Evolutionary conservation across 306 rosid genomes (phyloP).

Genomic region (Fragaria iinumae): DNA sequence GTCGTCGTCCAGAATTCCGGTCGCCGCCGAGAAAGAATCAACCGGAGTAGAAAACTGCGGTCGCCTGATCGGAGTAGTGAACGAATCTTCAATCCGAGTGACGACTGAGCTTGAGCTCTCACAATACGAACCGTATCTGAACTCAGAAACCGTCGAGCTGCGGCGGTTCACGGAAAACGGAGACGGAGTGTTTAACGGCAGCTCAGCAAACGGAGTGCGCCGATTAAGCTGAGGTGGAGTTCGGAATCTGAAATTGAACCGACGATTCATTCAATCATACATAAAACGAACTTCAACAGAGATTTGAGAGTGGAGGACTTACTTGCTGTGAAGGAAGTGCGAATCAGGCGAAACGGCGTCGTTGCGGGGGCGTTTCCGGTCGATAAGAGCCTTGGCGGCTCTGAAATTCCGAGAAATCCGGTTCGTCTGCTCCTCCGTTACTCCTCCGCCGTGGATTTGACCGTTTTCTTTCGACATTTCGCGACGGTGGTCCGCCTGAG

Average conservation of each 20-base stretch:
- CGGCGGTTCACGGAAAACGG: neutral
- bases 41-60: conserved; percentile 23
- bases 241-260: conserved; percentile 32
- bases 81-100: conserved; percentile 16
- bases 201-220: conserved; percentile 59
- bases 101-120: conserved; percentile 5
- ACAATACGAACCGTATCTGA: neutral
- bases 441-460: conserved; percentile 7
- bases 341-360: conserved; percentile 28
- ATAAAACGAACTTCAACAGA: neutral
- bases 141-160: conserved; percentile 18
- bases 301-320: neutral
- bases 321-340: conserved; percentile 18
- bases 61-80: conserved; percentile 48
- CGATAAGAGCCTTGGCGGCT: conserved; percentile 66
- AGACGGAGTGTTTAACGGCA: conserved; percentile 37
- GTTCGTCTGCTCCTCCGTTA: conserved; percentile 49
- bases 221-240: conserved; percentile 26
- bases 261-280: neutral
- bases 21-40: conserved; percentile 29
- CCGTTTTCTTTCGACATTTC: conserved; percentile 18
- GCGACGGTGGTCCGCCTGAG: neutral
- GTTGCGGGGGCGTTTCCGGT: conserved; percentile 64
- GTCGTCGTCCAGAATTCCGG: conserved; percentile 51
- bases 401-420: conserved; percentile 58